Evolutionary conservation across 148 eudicot genomes (phyloP).

Genomic region (Amaranthus palmeri): DNA sequence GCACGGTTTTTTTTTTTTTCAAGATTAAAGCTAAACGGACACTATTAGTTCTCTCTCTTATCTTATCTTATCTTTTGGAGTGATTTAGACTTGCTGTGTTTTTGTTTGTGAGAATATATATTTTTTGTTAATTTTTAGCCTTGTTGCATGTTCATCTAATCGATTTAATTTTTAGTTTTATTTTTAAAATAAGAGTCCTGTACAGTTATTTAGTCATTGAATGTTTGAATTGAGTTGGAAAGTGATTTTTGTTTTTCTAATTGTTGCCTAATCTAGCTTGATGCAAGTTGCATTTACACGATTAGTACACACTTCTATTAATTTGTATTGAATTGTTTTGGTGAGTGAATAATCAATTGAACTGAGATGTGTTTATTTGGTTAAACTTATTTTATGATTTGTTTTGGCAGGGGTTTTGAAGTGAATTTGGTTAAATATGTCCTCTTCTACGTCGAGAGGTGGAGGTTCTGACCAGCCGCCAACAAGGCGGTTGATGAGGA

Average conservation of each 20-base stretch:
- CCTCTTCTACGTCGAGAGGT: constrained; percentile 33
- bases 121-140: no score
- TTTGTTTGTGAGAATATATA: no score
- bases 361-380: not conserved
- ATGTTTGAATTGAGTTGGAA: no score
- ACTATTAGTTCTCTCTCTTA: no score
- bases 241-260: no score
- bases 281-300: not conserved
- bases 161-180: no score
- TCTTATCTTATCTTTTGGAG: no score
- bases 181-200: no score
- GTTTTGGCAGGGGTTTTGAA: not conserved
- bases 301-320: not conserved
- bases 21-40: no score
- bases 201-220: no score
- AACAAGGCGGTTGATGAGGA: constrained; percentile 69
- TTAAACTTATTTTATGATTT: not conserved
- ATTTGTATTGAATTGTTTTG: not conserved
- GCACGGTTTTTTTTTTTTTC: not conserved
- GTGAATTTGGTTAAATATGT: constrained; percentile 4
- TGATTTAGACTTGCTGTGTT: no score
- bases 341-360: not conserved
- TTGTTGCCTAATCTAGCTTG: not conserved
- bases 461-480: constrained; percentile 66
- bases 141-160: no score